Conservation (phyloP, 2,329 filamentous ascomycete genomes). For the Fusarium nematophilum region DNA sequence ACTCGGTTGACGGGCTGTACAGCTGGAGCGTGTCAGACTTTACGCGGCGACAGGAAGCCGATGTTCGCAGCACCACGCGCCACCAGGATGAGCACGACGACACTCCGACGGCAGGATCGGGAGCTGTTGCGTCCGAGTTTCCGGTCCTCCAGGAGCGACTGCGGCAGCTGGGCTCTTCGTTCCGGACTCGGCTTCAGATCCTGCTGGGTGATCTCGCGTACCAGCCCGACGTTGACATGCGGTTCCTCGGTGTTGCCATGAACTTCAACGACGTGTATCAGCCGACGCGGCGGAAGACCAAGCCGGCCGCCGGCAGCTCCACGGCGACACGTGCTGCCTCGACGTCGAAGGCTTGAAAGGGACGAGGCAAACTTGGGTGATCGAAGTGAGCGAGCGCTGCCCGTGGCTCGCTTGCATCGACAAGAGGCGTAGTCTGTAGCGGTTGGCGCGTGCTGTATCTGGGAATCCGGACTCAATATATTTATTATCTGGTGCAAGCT, state of each 20-base stretch:
- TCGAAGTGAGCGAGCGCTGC: constrained; percentile 5
- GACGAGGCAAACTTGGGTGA: not conserved
- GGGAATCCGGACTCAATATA: constrained; percentile 12
- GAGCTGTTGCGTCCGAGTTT: constrained; percentile 74
- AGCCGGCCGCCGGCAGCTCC: constrained; percentile 44
- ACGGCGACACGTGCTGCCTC: constrained; percentile 35
- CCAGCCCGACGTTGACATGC: constrained; percentile 94
- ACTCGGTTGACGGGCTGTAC: constrained; percentile 93
- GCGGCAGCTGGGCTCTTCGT: constrained; percentile 77
- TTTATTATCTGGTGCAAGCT: not conserved
- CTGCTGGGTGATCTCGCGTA: constrained; percentile 91
- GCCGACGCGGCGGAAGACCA: constrained; percentile 74
- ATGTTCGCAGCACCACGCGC: constrained; percentile 76
- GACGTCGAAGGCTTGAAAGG: constrained; percentile 43
- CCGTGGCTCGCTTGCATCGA: constrained; percentile 3
- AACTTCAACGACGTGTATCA: constrained; percentile 99
- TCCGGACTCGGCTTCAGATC: constrained; percentile 80
- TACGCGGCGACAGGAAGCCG: constrained; percentile 86
- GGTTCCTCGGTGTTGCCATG: constrained; percentile 96
- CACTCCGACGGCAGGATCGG: constrained; percentile 47
- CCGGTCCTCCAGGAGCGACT: constrained; percentile 81
- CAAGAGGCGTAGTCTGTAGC: constrained; percentile 8
- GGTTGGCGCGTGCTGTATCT: constrained; percentile 6
- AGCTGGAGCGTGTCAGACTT: constrained; percentile 96
- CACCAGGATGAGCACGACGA: constrained; percentile 42